Conservation (phyloP, 2,329 filamentous ascomycete genomes). For the Triangularia verruculosa region DNA sequence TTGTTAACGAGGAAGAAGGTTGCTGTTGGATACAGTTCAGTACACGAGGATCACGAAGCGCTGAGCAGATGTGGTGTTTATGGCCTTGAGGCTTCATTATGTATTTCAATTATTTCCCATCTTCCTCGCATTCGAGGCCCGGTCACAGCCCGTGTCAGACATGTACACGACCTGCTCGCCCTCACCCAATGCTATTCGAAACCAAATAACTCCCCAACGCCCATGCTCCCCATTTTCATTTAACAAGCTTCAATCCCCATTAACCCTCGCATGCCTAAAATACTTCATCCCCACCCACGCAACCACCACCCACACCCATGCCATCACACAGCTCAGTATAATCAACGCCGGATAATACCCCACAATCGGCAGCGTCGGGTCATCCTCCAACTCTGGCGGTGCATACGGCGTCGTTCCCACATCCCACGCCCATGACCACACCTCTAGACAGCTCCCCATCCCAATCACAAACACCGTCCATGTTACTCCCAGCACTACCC, state of each 20-base stretch:
- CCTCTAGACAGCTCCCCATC: slow-evolving; percentile 90
- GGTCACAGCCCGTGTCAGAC: no score
- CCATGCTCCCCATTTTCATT: neutral
- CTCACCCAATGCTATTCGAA: neutral
- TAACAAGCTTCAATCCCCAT: slow-evolving; percentile 48
- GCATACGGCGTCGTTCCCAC: slow-evolving; percentile 94
- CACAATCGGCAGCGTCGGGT: slow-evolving; percentile 89
- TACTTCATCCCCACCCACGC: slow-evolving; percentile 99
- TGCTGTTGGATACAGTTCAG: no score
- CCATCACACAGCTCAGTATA: slow-evolving; percentile 91
- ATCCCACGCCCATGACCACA: slow-evolving; percentile 99
- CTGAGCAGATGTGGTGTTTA: neutral
- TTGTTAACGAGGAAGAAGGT: no score
- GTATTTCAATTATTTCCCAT: no score
- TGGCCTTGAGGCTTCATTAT: neutral
- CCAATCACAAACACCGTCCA: slow-evolving; percentile 96
- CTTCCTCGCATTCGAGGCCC: no score
- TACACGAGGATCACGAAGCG: no score
- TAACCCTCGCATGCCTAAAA: slow-evolving; percentile 94
- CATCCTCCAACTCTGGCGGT: slow-evolving; percentile 90
- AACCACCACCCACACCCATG: slow-evolving; percentile 97
- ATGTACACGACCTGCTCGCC: neutral
- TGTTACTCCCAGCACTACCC: slow-evolving; percentile 84
- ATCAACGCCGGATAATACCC: slow-evolving; percentile 96
- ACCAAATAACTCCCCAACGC: neutral